Conservation (phyloP, 225 moss, liverwort and hornwort genomes). For the Rhytidiadelphus loreus region DNA sequence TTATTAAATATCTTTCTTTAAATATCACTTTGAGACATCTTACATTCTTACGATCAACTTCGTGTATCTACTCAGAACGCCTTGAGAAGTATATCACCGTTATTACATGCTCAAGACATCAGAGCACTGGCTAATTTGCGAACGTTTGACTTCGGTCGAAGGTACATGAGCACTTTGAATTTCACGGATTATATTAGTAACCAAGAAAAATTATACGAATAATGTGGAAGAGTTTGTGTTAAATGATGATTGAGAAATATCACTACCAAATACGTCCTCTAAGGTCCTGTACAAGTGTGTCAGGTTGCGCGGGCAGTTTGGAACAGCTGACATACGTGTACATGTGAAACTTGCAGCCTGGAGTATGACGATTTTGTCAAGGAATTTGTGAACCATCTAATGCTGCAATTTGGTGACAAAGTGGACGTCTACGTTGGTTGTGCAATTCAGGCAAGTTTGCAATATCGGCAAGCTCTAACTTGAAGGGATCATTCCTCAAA, state of each 20-base stretch:
- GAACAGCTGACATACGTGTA: background rate
- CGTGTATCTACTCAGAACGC: slow-evolving; percentile 42
- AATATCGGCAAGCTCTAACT: background rate
- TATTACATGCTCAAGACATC: slow-evolving; percentile 72
- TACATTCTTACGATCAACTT: background rate
- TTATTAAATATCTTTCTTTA: background rate
- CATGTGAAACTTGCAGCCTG: slow-evolving; percentile 37
- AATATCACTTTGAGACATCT: background rate
- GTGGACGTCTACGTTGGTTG: slow-evolving; percentile 58
- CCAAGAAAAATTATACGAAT: background rate
- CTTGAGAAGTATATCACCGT: slow-evolving; percentile 63
- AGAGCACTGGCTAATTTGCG: slow-evolving; percentile 60
- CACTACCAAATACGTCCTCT: background rate
- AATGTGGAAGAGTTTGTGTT: background rate
- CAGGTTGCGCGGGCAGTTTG: background rate
- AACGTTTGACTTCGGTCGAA: slow-evolving; percentile 38
- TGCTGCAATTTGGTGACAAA: slow-evolving; percentile 59
- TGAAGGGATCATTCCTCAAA: background rate
- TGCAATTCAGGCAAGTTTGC: slow-evolving; percentile 57
- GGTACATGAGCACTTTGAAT: slow-evolving; percentile 13
- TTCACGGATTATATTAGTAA: background rate
- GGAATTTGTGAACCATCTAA: slow-evolving; percentile 69
- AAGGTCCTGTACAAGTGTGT: background rate
- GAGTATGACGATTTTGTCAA: slow-evolving; percentile 89
- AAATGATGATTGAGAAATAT: background rate